phyloP scores from a whole-genome alignment of 495 filamentous ascomycete genomes.

The Annulohypoxylon moriforme region DNA sequence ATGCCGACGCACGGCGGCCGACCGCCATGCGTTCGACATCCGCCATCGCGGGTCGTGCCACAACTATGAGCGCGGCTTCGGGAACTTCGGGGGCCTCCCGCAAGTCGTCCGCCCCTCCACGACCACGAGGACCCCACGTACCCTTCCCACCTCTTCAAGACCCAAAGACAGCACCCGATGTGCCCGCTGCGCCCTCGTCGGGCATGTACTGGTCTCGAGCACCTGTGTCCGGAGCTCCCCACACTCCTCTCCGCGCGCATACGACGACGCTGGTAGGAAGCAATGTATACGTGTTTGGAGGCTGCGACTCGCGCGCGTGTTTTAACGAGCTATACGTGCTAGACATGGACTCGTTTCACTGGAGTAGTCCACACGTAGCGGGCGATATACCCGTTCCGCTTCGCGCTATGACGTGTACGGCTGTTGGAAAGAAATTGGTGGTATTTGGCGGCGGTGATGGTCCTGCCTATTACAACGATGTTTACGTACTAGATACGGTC shows the following conservation, averaged over 20 bases:
- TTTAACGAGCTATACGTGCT: constrained; percentile 74
- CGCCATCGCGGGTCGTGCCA: constrained; percentile 60
- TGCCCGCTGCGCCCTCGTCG: constrained; percentile 69
- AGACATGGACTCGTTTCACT: constrained; percentile 73
- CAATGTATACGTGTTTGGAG: constrained; percentile 73
- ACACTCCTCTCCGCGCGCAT: constrained; percentile 69
- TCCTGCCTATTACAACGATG: constrained; percentile 74
- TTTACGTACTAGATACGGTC: constrained; percentile 73
- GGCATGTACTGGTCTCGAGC: constrained; percentile 77
- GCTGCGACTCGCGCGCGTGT: constrained; percentile 70
- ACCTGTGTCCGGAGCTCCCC: constrained; percentile 65
- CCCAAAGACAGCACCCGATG: constrained; percentile 66
- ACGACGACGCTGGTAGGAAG: constrained; percentile 70
- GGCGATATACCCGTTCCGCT: constrained; percentile 70
- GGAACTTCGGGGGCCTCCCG: constrained; percentile 44
- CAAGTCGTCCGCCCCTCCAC: constrained; percentile 43
- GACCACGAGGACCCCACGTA: constrained; percentile 52
- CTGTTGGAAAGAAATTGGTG: constrained; percentile 72
- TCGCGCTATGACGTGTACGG: constrained; percentile 74
- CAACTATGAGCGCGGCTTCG: constrained; percentile 27
- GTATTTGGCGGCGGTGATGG: constrained; percentile 75
- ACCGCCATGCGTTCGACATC: constrained; percentile 62
- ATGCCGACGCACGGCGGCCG: constrained; percentile 49
- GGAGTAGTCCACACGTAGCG: constrained; percentile 67
- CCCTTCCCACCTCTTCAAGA: constrained; percentile 67